Evolutionary conservation across 202 grass and related monocot genomes (phyloP).

Genomic region (Bolboschoenoplectus hybrid): DNA sequence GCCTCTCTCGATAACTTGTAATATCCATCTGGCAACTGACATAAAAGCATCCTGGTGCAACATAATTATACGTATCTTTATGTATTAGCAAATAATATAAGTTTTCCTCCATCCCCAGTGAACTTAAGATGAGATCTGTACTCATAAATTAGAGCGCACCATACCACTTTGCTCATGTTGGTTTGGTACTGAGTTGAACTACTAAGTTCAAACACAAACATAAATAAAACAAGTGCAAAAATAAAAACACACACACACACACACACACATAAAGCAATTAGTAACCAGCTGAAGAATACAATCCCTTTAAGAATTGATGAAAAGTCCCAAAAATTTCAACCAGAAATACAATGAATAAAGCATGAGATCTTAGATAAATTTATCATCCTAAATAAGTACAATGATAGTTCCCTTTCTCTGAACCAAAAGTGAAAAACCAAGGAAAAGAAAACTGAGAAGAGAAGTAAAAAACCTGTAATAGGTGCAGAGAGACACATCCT

Average conservation of each 20-base stretch:
- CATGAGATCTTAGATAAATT: neutral
- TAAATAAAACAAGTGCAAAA: neutral
- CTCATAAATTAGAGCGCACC: neutral
- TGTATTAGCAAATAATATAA: slow-evolving; percentile 22
- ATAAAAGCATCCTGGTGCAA: slow-evolving; percentile 65
- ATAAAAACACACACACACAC: neutral
- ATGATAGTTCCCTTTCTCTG: slow-evolving; percentile 16
- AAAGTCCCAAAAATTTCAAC: slow-evolving; percentile 1
- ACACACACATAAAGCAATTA: neutral
- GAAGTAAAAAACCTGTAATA: slow-evolving; percentile 69
- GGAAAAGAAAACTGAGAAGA: slow-evolving; percentile 18
- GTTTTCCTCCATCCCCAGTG: neutral
- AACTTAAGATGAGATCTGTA: neutral
- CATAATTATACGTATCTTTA: neutral
- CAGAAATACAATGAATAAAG: neutral
- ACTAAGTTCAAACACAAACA: neutral
- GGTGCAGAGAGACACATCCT: slow-evolving; percentile 70
- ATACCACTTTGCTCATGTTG: slow-evolving; percentile 4
- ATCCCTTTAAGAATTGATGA: neutral
- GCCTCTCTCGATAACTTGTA: slow-evolving; percentile 81
- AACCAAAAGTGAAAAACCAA: slow-evolving; percentile 32
- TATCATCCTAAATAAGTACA: slow-evolving; percentile 1
- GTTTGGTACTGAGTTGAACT: slow-evolving; percentile 11
- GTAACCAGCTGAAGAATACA: neutral
- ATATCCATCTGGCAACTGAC: slow-evolving; percentile 75